Percentiles rank a stretch among this genome's conserved stretches.
Conservation (phyloP, 805 yeast species). For the Ogataea thermomethanolica region DNA sequence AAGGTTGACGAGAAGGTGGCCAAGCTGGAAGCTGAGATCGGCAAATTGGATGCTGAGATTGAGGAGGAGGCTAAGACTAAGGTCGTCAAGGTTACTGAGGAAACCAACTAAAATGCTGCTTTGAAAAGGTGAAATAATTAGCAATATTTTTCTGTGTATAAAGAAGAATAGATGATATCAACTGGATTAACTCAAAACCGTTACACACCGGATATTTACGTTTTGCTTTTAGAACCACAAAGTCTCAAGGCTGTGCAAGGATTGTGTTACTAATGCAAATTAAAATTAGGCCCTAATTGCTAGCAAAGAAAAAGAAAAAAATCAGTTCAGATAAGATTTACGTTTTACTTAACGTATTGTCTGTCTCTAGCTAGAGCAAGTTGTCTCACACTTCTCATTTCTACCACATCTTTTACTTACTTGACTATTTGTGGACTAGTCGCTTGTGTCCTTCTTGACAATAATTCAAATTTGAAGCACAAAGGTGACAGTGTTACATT, state of each 20-base stretch:
- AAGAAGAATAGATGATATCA: conserved; percentile 4
- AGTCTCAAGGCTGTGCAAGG: conserved; percentile 8
- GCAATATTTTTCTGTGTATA: conserved; percentile 4
- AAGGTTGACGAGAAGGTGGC: conserved; percentile 76
- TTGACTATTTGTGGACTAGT: no score
- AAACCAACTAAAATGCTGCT: conserved; percentile 1
- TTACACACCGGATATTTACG: neutral
- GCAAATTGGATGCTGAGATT: conserved; percentile 28
- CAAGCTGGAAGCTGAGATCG: conserved; percentile 51
- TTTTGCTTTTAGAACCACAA: neutral
- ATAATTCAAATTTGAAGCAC: no score
- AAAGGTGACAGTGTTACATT: no score
- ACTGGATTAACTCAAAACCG: neutral
- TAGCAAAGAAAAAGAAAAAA: conserved; percentile 4
- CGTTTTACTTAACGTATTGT: neutral
- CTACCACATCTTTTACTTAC: no score
- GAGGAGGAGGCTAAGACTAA: conserved; percentile 20
- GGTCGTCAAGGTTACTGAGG: conserved; percentile 11
- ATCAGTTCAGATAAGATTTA: conserved; percentile 6
- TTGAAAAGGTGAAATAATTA: neutral
- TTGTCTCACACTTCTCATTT: no score
- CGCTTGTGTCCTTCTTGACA: no score
- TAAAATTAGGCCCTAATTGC: no score
- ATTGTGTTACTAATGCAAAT: no score
- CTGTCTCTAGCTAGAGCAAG: no score